Evolutionary conservation across 768 basidiomycete genomes (phyloP), one percentile per base, ranked within the genome.

Genomic region (Neoboletus magnificus): DNA sequence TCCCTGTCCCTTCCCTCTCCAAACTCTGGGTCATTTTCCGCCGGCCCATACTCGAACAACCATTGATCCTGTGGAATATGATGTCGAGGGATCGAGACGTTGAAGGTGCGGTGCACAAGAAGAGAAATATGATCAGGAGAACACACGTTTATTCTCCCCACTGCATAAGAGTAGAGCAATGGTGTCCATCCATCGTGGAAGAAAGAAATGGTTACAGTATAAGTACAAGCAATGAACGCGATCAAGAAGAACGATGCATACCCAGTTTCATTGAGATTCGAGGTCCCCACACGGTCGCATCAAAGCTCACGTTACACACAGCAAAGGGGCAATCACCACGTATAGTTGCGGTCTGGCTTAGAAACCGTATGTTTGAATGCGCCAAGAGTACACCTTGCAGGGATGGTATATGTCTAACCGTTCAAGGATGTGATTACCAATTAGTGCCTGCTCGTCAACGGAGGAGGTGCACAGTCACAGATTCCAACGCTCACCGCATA

Each of bases 51-150:
- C 71, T 95, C 90, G 65, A 96, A 98, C 54, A 83, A 80, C 86
- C 91, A 95, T 56, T 80, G 71, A 32, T 88, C 85, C 27, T 75
- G 77, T 3, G 91, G 91, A 60, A 98, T 93, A 69, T 97, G 93
- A 66, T 91, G 84, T 53, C 89, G 83, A 3, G 95, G 94, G 71
- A 98, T 94, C 20, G 95, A 95, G 18, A 91, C 89, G 70, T 98
- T 98, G 78, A 97, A 98, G 7, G 91, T 97, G 25, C 85, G 84
- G 63, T 94, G 91, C 4, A 94, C 79, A 33, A 98, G 89, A 16
- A 98, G 77, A 1, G 93, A 91, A 50, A 97, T 78, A 63, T 98
- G 95, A 66, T 95, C 93, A 1, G 93, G 93, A 3, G 94, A 96
- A 62, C 82, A 94, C 20, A 97, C 77, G 64, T 83, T 95, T 49